Percentiles rank a stretch among this genome's conserved stretches.
These are phyloP conservation scores for Cladochytrium replicatum DNA, from an alignment of 192 early-diverging fungal genomes.

Conservation along the genomic window DNA sequence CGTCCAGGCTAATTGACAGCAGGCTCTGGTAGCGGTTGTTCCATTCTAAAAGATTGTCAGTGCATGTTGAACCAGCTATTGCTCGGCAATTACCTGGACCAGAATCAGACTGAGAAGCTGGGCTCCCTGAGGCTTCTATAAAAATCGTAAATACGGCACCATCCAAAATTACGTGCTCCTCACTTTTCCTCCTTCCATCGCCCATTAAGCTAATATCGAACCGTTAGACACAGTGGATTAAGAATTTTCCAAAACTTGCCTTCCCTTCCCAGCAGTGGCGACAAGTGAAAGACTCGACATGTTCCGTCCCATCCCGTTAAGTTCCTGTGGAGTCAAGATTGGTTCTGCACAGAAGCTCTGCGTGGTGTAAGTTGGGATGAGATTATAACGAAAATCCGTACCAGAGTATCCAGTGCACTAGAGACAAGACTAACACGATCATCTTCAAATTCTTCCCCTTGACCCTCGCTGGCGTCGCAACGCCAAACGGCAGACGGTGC, in stretches of 20 bases:
- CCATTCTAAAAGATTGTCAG: conserved; percentile 30
- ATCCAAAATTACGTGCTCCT: neutral
- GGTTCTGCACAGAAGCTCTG: conserved; percentile 46
- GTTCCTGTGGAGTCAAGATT: conserved; percentile 36
- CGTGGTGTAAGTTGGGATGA: neutral
- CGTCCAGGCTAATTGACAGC: conserved; percentile 7
- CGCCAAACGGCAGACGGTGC: neutral
- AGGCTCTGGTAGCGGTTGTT: conserved; percentile 32
- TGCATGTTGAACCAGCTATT: neutral
- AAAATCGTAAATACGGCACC: neutral
- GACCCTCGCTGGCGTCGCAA: conserved; percentile 8
- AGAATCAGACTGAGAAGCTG: no score
- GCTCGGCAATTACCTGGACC: neutral
- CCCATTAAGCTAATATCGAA: neutral
- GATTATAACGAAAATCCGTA: conserved; percentile 6
- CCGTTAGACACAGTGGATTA: conserved; percentile 1
- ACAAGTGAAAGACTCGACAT: conserved; percentile 7
- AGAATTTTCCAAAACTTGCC: neutral
- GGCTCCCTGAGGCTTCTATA: neutral
- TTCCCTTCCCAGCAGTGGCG: neutral
- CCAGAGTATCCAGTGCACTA: conserved; percentile 36
- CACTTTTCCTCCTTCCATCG: neutral
- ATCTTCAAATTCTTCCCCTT: conserved; percentile 5
- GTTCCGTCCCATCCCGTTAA: conserved; percentile 30
- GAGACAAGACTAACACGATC: conserved; percentile 20